Percentiles rank a stretch among this genome's conserved stretches.
These are phyloP conservation scores for Chrysoporthe austroafricana DNA, from an alignment of 2,329 filamentous ascomycete species.

Conservation along the genomic window DNA sequence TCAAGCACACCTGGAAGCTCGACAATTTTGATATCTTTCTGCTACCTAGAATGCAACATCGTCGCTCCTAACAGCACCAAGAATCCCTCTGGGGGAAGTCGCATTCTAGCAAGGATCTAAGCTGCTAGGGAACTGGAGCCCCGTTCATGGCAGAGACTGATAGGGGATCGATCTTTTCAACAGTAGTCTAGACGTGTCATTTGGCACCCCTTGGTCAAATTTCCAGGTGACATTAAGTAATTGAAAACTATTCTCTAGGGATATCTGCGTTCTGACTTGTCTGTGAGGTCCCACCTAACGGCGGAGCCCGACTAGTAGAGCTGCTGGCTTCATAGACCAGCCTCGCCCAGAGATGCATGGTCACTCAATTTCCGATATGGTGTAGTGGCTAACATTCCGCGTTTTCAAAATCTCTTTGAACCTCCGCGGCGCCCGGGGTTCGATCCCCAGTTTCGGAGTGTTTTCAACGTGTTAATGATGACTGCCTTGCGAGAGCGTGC, in stretches of 20 bases:
- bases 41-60: slow-evolving; percentile 20
- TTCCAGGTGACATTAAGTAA: background rate
- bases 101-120: slow-evolving; percentile 10
- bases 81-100: slow-evolving; percentile 9
- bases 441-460: slow-evolving; percentile 31
- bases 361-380: slow-evolving; percentile 19
- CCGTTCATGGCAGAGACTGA: slow-evolving; percentile 6
- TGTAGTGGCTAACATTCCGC: slow-evolving; percentile 27
- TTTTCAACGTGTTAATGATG: background rate
- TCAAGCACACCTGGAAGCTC: background rate
- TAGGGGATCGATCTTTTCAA: slow-evolving; percentile 23
- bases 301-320: background rate
- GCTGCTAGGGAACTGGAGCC: slow-evolving; percentile 7
- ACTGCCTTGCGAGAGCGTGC: background rate
- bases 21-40: slow-evolving; percentile 19
- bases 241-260: background rate
- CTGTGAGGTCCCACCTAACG: background rate
- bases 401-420: slow-evolving; percentile 15
- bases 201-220: too few relatives aligned
- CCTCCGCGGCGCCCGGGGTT: slow-evolving; percentile 30
- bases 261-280: background rate
- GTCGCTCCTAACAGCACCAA: slow-evolving; percentile 7
- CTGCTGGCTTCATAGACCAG: background rate
- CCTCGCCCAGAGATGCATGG: background rate
- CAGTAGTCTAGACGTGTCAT: background rate